A percentile compares a stretch with the other conserved stretches of the same genome.
These are phyloP conservation scores for Hericium rajendrae DNA, from an alignment of 768 basidiomycete species.

Conservation along the genomic window DNA sequence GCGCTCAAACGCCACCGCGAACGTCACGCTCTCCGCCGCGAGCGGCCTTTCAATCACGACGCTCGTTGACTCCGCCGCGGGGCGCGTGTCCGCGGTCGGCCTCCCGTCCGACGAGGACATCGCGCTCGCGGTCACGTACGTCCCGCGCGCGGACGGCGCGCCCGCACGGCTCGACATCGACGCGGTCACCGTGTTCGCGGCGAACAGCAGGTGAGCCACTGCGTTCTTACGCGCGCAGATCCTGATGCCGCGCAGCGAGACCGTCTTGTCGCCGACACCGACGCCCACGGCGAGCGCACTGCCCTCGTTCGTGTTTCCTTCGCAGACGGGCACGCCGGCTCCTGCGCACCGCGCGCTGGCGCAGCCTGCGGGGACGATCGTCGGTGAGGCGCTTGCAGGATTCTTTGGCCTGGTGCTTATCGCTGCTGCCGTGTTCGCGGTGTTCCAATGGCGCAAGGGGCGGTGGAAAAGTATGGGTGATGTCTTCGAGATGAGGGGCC, in stretches of 20 bases:
- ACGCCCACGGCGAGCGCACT: slow-evolving; percentile 9
- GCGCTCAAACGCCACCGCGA: slow-evolving; percentile 14
- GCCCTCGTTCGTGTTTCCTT: slow-evolving; percentile 12
- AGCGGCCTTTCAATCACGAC: slow-evolving; percentile 10
- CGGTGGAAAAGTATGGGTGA: not conserved
- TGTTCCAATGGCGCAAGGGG: not conserved
- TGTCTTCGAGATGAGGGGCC: not conserved
- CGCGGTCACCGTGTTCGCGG: slow-evolving; percentile 4
- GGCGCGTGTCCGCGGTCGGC: slow-evolving; percentile 10
- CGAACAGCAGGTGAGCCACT: slow-evolving; percentile 1
- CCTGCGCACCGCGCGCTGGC: slow-evolving; percentile 3
- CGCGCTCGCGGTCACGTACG: slow-evolving; percentile 12
- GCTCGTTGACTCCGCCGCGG: slow-evolving; percentile 8
- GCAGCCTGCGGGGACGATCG: slow-evolving; percentile 14
- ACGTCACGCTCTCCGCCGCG: slow-evolving; percentile 13
- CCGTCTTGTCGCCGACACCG: slow-evolving; percentile 7
- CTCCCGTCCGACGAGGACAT: slow-evolving; percentile 11
- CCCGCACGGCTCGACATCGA: slow-evolving; percentile 15
- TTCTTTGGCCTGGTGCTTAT: slow-evolving; percentile 15
- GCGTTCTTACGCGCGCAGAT: not conserved
- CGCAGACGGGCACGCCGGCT: slow-evolving; percentile 1
- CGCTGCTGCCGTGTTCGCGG: not conserved
- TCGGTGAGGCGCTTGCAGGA: slow-evolving; percentile 14
- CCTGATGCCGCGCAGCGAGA: not conserved
- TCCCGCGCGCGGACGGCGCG: slow-evolving; percentile 1